Evolutionary conservation across 768 basidiomycete genomes (phyloP).

Genomic region (Phlebiopsis gigantea): DNA sequence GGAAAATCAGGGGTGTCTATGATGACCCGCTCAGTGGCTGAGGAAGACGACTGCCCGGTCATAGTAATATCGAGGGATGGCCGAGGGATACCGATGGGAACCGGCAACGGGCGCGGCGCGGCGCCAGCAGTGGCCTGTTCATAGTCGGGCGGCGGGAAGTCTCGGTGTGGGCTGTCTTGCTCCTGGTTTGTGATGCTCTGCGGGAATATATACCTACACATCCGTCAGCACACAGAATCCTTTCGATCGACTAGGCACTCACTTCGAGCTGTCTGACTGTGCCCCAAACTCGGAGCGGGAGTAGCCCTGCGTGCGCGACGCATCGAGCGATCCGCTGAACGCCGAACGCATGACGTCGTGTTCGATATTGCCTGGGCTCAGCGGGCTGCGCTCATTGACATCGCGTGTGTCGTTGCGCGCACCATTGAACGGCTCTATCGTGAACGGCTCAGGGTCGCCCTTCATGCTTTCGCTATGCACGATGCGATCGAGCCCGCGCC

Average conservation of each 20-base stretch:
- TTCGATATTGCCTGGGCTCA: neutral
- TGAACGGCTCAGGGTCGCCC: neutral
- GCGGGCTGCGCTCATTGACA: neutral
- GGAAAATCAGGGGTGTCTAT: no score
- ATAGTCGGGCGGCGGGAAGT: slow-evolving; percentile 1
- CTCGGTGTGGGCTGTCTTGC: neutral
- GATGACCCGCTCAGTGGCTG: no score
- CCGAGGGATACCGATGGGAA: no score
- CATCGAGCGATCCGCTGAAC: neutral
- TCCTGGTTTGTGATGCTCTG: neutral
- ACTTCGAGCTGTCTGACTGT: neutral
- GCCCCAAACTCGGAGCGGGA: neutral
- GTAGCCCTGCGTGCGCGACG: neutral
- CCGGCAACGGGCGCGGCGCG: neutral
- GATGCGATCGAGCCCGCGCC: slow-evolving; percentile 3
- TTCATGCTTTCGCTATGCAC: neutral
- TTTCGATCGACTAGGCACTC: neutral
- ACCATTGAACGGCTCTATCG: neutral
- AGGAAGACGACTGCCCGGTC: no score
- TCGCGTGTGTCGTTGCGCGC: neutral
- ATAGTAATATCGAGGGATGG: no score
- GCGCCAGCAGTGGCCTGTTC: neutral
- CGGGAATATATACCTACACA: neutral
- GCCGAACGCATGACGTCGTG: neutral
- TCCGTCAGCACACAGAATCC: neutral